phyloP scores from a whole-genome alignment of 345 rosid species.

The Hevea brasiliensis region DNA sequence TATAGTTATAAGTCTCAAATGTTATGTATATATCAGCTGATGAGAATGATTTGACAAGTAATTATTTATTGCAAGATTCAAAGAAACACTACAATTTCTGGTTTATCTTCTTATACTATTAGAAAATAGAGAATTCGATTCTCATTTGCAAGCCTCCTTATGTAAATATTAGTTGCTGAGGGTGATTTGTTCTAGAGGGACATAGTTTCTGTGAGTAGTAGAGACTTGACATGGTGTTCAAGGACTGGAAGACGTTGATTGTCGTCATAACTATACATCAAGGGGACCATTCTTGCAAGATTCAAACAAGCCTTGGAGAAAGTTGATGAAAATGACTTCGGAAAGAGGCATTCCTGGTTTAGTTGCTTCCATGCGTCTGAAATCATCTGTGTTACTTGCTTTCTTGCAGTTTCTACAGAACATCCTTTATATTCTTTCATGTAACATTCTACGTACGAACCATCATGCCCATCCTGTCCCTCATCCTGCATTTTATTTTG shows the following conservation, averaged over 20 bases:
- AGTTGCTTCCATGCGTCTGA: constrained; percentile 56
- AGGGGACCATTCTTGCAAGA: constrained; percentile 54
- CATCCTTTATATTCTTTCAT: constrained; percentile 38
- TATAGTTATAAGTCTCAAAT: too few relatives aligned
- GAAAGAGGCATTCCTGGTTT: constrained; percentile 44
- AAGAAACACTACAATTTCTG: too few relatives aligned
- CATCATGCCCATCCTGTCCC: constrained; percentile 54
- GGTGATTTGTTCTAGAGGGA: too few relatives aligned
- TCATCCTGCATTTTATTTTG: constrained; percentile 58
- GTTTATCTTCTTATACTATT: too few relatives aligned
- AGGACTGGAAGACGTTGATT: constrained; percentile 42
- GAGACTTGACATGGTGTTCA: constrained; percentile 32
- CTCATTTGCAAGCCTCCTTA: too few relatives aligned
- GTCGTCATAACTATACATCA: constrained; percentile 56
- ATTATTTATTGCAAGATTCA: too few relatives aligned
- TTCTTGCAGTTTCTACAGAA: constrained; percentile 33
- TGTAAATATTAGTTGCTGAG: too few relatives aligned
- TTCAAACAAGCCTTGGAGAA: constrained; percentile 41
- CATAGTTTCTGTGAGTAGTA: not conserved
- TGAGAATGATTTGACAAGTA: too few relatives aligned
- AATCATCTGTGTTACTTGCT: constrained; percentile 36
- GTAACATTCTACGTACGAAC: constrained; percentile 59
- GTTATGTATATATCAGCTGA: too few relatives aligned
- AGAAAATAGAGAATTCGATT: too few relatives aligned
- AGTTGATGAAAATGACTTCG: constrained; percentile 34